These are phyloP conservation scores for Luvunga scandens DNA, from an alignment of 345 rosid species.

Conservation along the genomic window DNA sequence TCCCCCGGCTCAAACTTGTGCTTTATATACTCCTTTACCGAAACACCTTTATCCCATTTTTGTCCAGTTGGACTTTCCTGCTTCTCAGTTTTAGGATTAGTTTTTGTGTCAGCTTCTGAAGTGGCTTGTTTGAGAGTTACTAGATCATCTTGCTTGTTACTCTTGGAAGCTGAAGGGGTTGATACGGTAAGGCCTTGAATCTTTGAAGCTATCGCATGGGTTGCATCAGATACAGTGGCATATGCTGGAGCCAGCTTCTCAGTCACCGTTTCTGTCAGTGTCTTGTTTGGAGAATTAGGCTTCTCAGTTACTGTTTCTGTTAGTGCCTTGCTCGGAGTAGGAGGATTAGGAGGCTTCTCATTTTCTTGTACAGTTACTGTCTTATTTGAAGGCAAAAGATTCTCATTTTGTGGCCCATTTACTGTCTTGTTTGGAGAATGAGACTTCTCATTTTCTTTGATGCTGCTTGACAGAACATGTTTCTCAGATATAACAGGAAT, in stretches of 20 bases:
- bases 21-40: constrained; percentile 66
- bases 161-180: constrained; percentile 11
- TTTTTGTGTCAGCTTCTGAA: constrained; percentile 13
- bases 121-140: not conserved
- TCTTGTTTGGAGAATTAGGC: constrained; percentile 32
- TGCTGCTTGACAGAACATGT: constrained; percentile 38
- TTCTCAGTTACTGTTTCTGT: constrained; percentile 40
- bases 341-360: constrained; percentile 16
- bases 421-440: not conserved
- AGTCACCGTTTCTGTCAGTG: constrained; percentile 34
- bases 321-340: constrained; percentile 35
- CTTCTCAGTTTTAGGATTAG: constrained; percentile 13
- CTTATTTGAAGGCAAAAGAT: not conserved
- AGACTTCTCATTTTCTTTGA: constrained; percentile 21
- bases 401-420: constrained; percentile 15
- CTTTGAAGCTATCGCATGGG: constrained; percentile 45
- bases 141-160: not conserved
- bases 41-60: constrained; percentile 71
- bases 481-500: constrained; percentile 41
- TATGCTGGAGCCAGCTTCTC: constrained; percentile 53
- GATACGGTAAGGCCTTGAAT: constrained; percentile 43
- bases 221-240: constrained; percentile 42
- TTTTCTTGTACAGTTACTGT: constrained; percentile 4
- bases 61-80: constrained; percentile 20
- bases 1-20: constrained; percentile 72